These are phyloP conservation scores for Cytospora paraplurivora DNA, from an alignment of 2,329 filamentous ascomycete genomes.

Conservation along the genomic window DNA sequence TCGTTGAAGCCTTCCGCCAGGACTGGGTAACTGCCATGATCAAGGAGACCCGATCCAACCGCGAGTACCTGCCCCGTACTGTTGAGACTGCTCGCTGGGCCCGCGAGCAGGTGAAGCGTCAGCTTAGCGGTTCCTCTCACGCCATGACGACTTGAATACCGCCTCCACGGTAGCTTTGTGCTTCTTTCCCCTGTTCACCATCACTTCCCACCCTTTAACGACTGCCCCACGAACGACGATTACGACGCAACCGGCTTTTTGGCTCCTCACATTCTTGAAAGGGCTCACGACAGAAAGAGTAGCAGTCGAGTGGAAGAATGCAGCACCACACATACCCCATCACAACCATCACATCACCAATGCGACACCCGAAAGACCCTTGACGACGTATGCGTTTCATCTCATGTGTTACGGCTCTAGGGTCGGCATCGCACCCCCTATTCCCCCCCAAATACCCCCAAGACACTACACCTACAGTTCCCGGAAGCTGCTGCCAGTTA, in stretches of 20 bases:
- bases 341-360: constrained; percentile 30
- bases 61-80: constrained; percentile 81
- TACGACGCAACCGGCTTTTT: constrained; percentile 22
- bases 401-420: constrained; percentile 28
- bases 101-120: constrained; percentile 94
- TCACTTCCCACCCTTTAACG: constrained; percentile 28
- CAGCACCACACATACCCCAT: constrained; percentile 21
- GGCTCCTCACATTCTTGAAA: neutral
- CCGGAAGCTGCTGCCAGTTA: constrained; percentile 28
- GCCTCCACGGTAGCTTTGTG: constrained; percentile 9
- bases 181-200: constrained; percentile 23
- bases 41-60: constrained; percentile 87
- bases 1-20: constrained; percentile 79
- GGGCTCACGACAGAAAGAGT: constrained; percentile 11
- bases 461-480: constrained; percentile 33
- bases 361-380: constrained; percentile 31
- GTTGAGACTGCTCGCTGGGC: constrained; percentile 97
- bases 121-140: constrained; percentile 59
- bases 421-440: constrained; percentile 37
- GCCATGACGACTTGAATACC: constrained; percentile 53
- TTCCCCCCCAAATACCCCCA: constrained; percentile 31
- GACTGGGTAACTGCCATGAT: constrained; percentile 91
- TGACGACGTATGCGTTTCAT: constrained; percentile 40
- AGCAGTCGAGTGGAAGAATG: constrained; percentile 16
- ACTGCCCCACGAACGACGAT: constrained; percentile 21